Evolutionary conservation across 805 yeast species (phyloP).

Genomic region (Schizosaccharomyces pombe): DNA sequence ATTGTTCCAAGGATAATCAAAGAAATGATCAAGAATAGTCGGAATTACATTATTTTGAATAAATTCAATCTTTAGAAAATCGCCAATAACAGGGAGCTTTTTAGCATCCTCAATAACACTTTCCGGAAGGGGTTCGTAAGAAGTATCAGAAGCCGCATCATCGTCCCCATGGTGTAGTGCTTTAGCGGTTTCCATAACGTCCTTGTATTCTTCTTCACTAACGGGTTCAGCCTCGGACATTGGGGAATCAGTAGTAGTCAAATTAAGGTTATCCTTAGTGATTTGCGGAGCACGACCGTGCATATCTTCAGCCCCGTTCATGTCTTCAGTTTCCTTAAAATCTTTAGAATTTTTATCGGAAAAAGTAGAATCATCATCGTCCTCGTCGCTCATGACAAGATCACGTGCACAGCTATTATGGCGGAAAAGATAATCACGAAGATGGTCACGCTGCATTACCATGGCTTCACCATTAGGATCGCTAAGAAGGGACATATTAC

Average conservation of each 20-base stretch:
- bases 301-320: not conserved
- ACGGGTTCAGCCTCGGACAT: conserved; percentile 5
- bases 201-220: not conserved
- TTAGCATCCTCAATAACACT: conserved; percentile 1
- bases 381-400: not conserved
- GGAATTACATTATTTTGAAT: conserved; percentile 26
- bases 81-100: conserved; percentile 51
- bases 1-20: conserved; percentile 86
- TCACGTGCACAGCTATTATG: not conserved
- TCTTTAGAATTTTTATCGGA: not conserved
- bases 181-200: not conserved
- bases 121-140: not conserved
- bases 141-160: not conserved
- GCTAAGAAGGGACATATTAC: conserved; percentile 84
- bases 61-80: conserved; percentile 57
- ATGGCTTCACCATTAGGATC: conserved; percentile 48
- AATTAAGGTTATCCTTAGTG: not conserved
- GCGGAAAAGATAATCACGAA: conserved; percentile 21
- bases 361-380: conserved; percentile 6
- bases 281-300: not conserved
- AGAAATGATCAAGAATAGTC: conserved; percentile 27
- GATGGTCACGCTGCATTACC: conserved; percentile 42
- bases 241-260: conserved; percentile 4
- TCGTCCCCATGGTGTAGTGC: not conserved
- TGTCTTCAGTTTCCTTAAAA: not conserved